Conservation (phyloP, 2,329 filamentous ascomycete genomes). For the Madurella fahalii region DNA sequence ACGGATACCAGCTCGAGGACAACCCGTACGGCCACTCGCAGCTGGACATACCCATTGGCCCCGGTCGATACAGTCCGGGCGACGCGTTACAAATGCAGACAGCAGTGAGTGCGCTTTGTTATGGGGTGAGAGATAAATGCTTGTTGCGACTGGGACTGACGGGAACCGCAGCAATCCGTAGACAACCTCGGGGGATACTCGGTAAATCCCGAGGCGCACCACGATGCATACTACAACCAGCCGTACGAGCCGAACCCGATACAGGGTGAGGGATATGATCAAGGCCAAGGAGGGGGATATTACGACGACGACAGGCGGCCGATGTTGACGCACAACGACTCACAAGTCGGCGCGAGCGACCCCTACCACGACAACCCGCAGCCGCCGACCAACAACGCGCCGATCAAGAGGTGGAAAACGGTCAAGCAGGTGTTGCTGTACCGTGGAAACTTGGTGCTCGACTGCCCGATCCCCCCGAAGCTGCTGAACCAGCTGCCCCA, state of each 20-base stretch:
- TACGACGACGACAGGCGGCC: conserved; percentile 70
- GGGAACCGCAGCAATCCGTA: conserved; percentile 46
- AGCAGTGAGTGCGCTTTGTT: conserved; percentile 57
- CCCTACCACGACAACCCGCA: conserved; percentile 44
- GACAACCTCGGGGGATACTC: conserved; percentile 57
- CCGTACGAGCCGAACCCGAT: conserved; percentile 70
- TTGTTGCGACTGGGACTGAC: conserved; percentile 14
- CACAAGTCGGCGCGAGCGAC: conserved; percentile 38
- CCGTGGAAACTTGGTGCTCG: conserved; percentile 92
- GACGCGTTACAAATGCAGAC: conserved; percentile 81
- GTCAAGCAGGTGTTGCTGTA: conserved; percentile 98
- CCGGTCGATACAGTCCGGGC: conserved; percentile 55
- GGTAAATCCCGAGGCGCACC: conserved; percentile 77
- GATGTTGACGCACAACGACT: conserved; percentile 65
- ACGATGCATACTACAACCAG: conserved; percentile 80
- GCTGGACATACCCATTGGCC: conserved; percentile 66
- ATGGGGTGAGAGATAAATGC: background rate
- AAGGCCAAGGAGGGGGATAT: conserved; percentile 51
- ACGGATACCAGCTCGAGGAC: conserved; percentile 80
- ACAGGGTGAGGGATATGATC: conserved; percentile 53
- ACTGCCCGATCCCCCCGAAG: conserved; percentile 89
- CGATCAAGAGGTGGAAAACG: conserved; percentile 90
- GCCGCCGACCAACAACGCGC: conserved; percentile 44
- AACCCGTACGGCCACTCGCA: conserved; percentile 60
- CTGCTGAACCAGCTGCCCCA: conserved; percentile 85